Conservation (phyloP, 371 early-diverging fungal species). For the Rhizopus microsporus region DNA sequence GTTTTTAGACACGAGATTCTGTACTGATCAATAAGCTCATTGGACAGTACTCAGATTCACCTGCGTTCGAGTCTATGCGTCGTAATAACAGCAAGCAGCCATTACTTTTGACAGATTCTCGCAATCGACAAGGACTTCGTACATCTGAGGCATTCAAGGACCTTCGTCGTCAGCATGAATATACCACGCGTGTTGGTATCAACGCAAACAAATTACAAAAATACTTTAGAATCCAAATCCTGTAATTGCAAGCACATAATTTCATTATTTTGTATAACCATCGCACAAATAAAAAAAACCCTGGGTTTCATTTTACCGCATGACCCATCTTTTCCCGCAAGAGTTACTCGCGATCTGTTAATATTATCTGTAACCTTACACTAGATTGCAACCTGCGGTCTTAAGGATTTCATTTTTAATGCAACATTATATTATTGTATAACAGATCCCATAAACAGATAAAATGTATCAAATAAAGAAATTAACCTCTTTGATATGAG, state of each 20-base stretch:
- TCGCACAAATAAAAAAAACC: too few relatives aligned
- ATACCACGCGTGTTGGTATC: constrained; percentile 73
- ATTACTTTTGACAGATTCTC: constrained; percentile 45
- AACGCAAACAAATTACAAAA: constrained; percentile 86
- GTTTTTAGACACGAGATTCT: constrained; percentile 44
- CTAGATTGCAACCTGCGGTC: too few relatives aligned
- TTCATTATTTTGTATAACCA: too few relatives aligned
- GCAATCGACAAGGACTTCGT: constrained; percentile 19
- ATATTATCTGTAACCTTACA: too few relatives aligned
- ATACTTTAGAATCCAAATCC: constrained; percentile 81
- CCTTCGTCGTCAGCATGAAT: constrained; percentile 63
- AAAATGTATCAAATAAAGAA: too few relatives aligned
- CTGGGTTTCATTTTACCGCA: too few relatives aligned
- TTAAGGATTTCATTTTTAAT: too few relatives aligned
- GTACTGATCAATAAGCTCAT: constrained; percentile 54
- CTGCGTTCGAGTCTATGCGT: constrained; percentile 42
- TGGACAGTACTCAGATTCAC: constrained; percentile 46
- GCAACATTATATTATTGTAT: too few relatives aligned
- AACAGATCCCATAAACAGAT: too few relatives aligned
- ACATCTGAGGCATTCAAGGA: constrained; percentile 54
- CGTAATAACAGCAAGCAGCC: constrained; percentile 19
- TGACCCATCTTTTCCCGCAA: too few relatives aligned
- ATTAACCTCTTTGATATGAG: too few relatives aligned
- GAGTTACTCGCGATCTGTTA: too few relatives aligned
- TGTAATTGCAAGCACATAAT: constrained; percentile 34